Conservation (phyloP, 345 rosid genomes). For the Populus simonii region DNA sequence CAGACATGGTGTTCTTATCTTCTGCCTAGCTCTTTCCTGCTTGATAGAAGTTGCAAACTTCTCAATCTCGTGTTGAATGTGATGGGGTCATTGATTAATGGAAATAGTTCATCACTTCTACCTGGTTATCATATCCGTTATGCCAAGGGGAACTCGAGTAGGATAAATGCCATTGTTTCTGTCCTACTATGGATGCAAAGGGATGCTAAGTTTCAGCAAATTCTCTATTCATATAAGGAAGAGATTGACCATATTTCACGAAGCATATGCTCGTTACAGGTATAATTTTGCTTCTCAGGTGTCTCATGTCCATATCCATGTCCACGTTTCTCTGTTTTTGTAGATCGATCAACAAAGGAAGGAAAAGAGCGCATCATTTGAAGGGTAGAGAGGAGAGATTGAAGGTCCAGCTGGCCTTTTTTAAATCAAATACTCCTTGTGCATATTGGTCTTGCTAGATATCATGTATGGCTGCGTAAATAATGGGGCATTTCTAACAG, state of each 20-base stretch:
- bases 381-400: neutral
- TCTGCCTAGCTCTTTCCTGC: constrained; percentile 58
- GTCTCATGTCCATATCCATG: neutral
- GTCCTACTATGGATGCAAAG: constrained; percentile 52
- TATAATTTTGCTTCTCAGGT: constrained; percentile 20
- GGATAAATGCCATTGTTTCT: constrained; percentile 47
- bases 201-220: constrained; percentile 43
- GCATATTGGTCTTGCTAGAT: neutral
- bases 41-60: constrained; percentile 54
- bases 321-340: neutral
- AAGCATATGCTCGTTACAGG: constrained; percentile 50
- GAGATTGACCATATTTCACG: constrained; percentile 47
- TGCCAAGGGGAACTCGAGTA: constrained; percentile 24
- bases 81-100: constrained; percentile 39
- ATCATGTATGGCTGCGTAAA: neutral
- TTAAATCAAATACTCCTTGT: neutral
- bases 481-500: neutral
- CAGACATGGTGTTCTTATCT: constrained; percentile 40
- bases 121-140: constrained; percentile 19
- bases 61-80: constrained; percentile 39
- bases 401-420: neutral
- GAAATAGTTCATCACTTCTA: constrained; percentile 22
- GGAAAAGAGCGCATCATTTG: neutral
- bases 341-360: neutral
- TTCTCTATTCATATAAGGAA: constrained; percentile 36